Base-by-base conservation (phyloP, 352 stramenopile species). In the Globisporangium abappressorium region DNA sequence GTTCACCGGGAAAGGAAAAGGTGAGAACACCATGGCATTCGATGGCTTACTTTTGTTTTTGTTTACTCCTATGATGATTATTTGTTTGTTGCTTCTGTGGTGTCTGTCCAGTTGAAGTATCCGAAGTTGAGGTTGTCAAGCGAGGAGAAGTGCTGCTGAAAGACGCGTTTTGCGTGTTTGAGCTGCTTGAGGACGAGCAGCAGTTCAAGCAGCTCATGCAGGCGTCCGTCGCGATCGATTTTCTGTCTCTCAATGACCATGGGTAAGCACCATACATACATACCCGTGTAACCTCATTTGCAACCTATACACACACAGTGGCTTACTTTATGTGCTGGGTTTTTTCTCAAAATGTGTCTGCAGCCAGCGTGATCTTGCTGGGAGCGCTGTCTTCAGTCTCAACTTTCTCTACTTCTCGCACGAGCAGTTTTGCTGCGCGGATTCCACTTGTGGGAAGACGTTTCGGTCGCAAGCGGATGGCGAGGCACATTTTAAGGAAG, bases 381-480 rank as follows among this genome's bases (percentile, higher is more conserved):
- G 78, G 22, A 80, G 57, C 41, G 73, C 78, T 6, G 63, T 84
- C 12, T 93, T 93, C 70, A 92, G 79, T 61, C 70, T 93, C n/a
- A 90, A 84, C 62, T 93, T 89, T 46, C 54, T 93, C 15, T 92
- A 77, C 62, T 91, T 84, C 38, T 91, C 85, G 1, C 72, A 88
- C 61, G 71, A 87, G 28, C 68, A 53, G 1, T 82, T 78, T 59
- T 79, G 69, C 56, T 93, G 85, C 36, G 64, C 80, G 4, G 65
- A 74, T 26, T 11, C 69, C 1, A 54, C 67, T 0, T 92, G 84
- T 56, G 65, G 70, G 0, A 53, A 67, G 5, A 69, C 73, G 14
- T 90, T 89, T 46, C 57, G 69, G 15, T 77, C 71, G 0, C 64
- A 75, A 18, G 26, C 51, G 7, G 77, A 78, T 15, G 56, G 68